phyloP scores from a whole-genome alignment of 768 basidiomycete genomes.

The Lepiota brunneoincarnata region DNA sequence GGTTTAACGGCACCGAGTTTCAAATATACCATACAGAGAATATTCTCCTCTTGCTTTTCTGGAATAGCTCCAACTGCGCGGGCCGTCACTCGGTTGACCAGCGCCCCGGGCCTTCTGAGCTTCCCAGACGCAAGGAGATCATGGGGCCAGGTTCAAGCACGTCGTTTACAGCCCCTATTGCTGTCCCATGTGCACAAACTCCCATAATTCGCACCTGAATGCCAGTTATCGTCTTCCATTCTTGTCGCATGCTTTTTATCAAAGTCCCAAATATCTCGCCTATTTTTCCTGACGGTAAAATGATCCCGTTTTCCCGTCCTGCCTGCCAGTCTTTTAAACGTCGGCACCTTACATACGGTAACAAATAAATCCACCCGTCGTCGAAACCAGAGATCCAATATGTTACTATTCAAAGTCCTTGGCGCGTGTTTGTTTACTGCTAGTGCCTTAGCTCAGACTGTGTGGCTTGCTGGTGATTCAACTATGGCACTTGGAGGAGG shows the following conservation, averaged over 20 bases:
- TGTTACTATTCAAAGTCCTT: not conserved
- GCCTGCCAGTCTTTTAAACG: not conserved
- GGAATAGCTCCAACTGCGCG: not conserved
- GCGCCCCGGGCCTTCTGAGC: not conserved
- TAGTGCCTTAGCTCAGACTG: conserved; percentile 24
- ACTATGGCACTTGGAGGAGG: conserved; percentile 35
- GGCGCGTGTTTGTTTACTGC: not conserved
- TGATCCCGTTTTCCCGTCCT: no score
- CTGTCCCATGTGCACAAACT: not conserved
- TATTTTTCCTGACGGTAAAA: no score
- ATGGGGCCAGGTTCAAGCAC: not conserved
- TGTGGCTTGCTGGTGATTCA: conserved; percentile 42
- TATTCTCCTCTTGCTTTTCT: not conserved
- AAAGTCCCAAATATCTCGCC: no score
- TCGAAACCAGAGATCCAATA: not conserved
- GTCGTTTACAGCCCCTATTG: not conserved
- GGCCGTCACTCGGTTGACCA: not conserved
- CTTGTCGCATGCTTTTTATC: no score
- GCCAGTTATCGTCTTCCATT: no score
- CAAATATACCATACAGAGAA: no score
- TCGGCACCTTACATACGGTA: not conserved
- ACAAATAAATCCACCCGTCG: no score
- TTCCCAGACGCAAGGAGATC: not conserved
- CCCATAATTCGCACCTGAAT: not conserved
- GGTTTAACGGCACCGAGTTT: not conserved